Percentiles rank a stretch among this genome's conserved stretches.
Conservation (phyloP, 176 grass and related monocot species). For the Cymbopogon citratus region DNA sequence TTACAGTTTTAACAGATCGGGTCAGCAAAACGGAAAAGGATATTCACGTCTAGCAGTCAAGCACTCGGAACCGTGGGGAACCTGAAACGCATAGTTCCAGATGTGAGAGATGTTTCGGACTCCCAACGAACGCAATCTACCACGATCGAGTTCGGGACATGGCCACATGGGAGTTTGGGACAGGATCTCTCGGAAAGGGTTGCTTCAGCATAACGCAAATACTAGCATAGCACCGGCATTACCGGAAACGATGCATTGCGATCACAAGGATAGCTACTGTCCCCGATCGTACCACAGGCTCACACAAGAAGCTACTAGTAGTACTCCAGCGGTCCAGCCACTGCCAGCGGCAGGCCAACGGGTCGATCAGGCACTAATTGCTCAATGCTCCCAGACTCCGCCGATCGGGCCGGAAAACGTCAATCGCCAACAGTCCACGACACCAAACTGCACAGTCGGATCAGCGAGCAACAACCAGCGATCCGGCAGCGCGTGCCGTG, state of each 20-base stretch:
- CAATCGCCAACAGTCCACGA: background rate
- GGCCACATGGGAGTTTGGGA: background rate
- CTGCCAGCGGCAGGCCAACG: background rate
- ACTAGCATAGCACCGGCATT: background rate
- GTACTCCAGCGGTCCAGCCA: too few species aligned
- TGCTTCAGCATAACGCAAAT: background rate
- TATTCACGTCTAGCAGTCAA: too few species aligned
- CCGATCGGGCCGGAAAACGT: background rate
- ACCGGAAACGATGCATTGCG: background rate
- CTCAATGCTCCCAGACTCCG: background rate
- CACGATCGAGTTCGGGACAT: background rate
- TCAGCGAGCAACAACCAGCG: background rate
- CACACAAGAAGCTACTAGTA: background rate
- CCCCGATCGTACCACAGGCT: background rate
- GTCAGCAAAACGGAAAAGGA: background rate
- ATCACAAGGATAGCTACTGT: too few species aligned
- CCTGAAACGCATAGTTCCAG: background rate
- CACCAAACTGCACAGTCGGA: background rate
- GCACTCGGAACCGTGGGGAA: too few species aligned
- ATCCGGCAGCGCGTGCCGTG: conserved; percentile 11
- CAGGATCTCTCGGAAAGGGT: background rate
- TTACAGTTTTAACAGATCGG: background rate
- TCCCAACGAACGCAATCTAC: too few species aligned
- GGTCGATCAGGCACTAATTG: background rate
- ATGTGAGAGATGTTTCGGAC: too few species aligned